These are phyloP conservation scores for Diutina siamensis DNA, from an alignment of 1,139 yeast genomes.

Conservation along the genomic window DNA sequence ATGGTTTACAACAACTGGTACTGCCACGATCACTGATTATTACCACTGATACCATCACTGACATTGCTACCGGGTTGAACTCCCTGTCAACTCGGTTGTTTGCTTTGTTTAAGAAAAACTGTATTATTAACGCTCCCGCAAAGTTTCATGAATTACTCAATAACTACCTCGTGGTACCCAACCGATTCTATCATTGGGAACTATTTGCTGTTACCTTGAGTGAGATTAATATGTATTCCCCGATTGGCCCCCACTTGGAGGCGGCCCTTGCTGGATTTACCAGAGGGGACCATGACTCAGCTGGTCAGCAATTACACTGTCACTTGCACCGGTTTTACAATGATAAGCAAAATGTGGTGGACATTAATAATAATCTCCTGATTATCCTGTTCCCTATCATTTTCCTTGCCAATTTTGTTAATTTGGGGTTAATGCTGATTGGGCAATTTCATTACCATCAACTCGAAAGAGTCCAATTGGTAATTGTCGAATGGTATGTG, in stretches of 20 bases:
- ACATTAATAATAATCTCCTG: conserved; percentile 12
- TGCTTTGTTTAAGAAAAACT: conserved; percentile 27
- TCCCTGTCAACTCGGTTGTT: conserved; percentile 6
- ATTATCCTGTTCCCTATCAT: conserved; percentile 35
- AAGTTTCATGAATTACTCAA: conserved; percentile 34
- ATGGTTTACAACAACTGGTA: not conserved
- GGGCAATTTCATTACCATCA: not conserved
- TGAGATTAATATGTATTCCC: conserved; percentile 16
- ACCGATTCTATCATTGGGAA: conserved; percentile 27
- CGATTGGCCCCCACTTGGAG: conserved; percentile 6
- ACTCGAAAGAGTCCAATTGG: conserved; percentile 5
- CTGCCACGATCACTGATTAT: conserved; percentile 2
- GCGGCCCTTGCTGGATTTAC: not conserved
- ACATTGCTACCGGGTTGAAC: not conserved
- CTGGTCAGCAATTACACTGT: not conserved
- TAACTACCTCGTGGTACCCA: conserved; percentile 29
- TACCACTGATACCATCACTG: not conserved
- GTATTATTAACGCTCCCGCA: conserved; percentile 32
- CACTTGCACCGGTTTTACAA: not conserved
- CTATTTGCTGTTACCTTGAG: conserved; percentile 27
- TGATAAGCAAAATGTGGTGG: conserved; percentile 1
- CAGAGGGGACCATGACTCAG: not conserved
- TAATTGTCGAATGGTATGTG: conserved; percentile 30
- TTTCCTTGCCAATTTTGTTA: conserved; percentile 22
- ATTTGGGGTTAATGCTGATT: conserved; percentile 7